Evolutionary conservation across 1,284 basidiomycete genomes (phyloP).

Genomic region (Fistulina hepatica): DNA sequence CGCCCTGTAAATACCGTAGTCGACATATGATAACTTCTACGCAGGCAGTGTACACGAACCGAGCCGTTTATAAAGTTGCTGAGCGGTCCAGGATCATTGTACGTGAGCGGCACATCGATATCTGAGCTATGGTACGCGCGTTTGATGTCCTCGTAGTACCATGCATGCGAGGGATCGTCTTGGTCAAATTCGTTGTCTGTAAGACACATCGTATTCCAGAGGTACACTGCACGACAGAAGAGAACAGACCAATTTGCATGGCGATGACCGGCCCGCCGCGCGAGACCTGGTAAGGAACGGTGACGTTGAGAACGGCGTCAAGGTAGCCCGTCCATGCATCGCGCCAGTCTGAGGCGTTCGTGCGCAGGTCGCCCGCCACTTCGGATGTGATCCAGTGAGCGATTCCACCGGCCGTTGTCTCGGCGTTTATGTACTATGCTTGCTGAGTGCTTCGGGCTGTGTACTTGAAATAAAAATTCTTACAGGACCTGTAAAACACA

Average conservation of each 20-base stretch:
- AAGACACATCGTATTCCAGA: conserved; percentile 5
- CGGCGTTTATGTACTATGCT: conserved; percentile 61
- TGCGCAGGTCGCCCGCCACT: conserved; percentile 55
- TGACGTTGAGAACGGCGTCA: conserved; percentile 47
- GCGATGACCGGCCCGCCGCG: conserved; percentile 67
- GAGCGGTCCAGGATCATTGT: conserved; percentile 54
- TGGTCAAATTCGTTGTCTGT: conserved; percentile 72
- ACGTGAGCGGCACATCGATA: conserved; percentile 62
- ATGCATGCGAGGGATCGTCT: conserved; percentile 31
- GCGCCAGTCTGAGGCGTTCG: conserved; percentile 57
- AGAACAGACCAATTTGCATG: conserved; percentile 49
- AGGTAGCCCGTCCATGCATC: conserved; percentile 65
- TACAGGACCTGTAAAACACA: conserved; percentile 23
- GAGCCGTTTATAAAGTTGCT: conserved; percentile 63
- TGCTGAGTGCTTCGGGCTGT: background rate
- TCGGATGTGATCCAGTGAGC: conserved; percentile 68
- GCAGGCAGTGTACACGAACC: conserved; percentile 19
- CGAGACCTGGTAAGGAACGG: conserved; percentile 55
- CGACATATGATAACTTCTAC: background rate
- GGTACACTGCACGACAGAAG: background rate
- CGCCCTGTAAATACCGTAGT: conserved; percentile 24
- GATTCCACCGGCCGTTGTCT: conserved; percentile 72
- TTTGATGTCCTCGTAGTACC: conserved; percentile 60
- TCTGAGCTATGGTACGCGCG: conserved; percentile 39
- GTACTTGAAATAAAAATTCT: too few species aligned